A percentile compares a stretch with the other conserved stretches of the same genome.
phyloP scores from a whole-genome alignment of 2,329 filamentous ascomycete genomes.

The Ascochyta lentis region DNA sequence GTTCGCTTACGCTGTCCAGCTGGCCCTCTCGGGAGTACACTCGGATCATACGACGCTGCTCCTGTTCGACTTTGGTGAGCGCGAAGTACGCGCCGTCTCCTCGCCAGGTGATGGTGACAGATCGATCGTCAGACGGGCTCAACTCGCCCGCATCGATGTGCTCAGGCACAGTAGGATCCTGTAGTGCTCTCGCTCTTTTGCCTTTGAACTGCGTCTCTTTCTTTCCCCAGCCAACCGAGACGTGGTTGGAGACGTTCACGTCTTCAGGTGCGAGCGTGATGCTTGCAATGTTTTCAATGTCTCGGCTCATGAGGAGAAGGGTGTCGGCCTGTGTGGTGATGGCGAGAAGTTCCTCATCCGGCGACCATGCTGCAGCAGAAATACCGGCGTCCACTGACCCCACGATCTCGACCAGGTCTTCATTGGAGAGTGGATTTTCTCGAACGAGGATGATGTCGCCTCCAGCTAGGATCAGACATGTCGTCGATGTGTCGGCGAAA shows the following conservation, averaged over 20 bases:
- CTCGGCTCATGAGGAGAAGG: slow-evolving; percentile 88
- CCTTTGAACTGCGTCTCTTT: slow-evolving; percentile 98
- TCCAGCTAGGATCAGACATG: slow-evolving; percentile 83
- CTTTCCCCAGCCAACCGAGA: slow-evolving; percentile 98
- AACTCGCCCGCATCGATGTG: slow-evolving; percentile 83
- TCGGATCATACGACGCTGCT: slow-evolving; percentile 77
- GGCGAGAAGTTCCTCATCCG: slow-evolving; percentile 88
- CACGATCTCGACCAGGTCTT: slow-evolving; percentile 90
- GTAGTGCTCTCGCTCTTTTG: slow-evolving; percentile 81
- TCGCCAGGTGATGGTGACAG: slow-evolving; percentile 83
- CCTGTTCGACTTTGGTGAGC: slow-evolving; percentile 77
- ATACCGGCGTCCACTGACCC: slow-evolving; percentile 94
- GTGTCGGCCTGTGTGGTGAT: slow-evolving; percentile 81
- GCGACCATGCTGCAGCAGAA: slow-evolving; percentile 87
- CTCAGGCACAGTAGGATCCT: slow-evolving; percentile 94
- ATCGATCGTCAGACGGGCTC: slow-evolving; percentile 75
- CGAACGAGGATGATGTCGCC: slow-evolving; percentile 89
- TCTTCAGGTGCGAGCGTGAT: slow-evolving; percentile 76
- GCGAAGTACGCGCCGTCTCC: slow-evolving; percentile 93
- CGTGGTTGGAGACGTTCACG: slow-evolving; percentile 86
- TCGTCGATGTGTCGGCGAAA: slow-evolving; percentile 78
- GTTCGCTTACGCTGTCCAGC: slow-evolving; percentile 92
- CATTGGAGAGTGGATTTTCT: slow-evolving; percentile 69
- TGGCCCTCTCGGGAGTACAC: slow-evolving; percentile 90
- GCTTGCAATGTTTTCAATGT: slow-evolving; percentile 84